Evolutionary conservation across 805 yeast species (phyloP).

Genomic region (Spathaspora hagerdaliae): DNA sequence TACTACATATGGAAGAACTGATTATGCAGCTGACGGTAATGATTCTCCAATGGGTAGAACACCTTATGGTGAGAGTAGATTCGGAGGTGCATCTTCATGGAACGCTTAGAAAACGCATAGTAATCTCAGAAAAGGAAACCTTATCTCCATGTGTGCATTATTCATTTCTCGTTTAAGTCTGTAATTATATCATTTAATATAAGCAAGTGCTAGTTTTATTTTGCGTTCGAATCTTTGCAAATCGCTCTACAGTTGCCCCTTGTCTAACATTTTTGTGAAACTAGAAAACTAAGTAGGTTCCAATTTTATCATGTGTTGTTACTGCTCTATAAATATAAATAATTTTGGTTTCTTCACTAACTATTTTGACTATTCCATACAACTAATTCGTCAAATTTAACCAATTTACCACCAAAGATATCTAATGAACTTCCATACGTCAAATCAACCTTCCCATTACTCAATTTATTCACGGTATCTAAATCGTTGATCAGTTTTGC

Average conservation of each 20-base stretch:
- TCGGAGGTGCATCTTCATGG: conserved; percentile 31
- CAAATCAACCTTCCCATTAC: conserved; percentile 81
- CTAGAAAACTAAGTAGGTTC: no score
- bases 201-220: no score
- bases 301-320: no score
- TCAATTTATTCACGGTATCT: conserved; percentile 57
- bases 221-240: no score
- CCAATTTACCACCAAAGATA: conserved; percentile 87
- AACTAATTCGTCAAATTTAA: conserved; percentile 71
- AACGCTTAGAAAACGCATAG: conserved; percentile 5
- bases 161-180: no score
- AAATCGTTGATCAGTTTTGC: conserved; percentile 75
- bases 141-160: no score
- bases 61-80: conserved; percentile 26
- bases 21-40: conserved; percentile 22
- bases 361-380: conserved; percentile 52
- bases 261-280: no score
- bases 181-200: no score
- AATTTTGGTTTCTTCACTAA: not conserved
- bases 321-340: not conserved
- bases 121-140: no score
- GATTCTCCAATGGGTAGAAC: conserved; percentile 22
- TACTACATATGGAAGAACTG: conserved; percentile 43
- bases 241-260: no score
- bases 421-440: conserved; percentile 93